Evolutionary conservation across 1,139 yeast species (phyloP).

Genomic region (Lodderomyces margitis): DNA sequence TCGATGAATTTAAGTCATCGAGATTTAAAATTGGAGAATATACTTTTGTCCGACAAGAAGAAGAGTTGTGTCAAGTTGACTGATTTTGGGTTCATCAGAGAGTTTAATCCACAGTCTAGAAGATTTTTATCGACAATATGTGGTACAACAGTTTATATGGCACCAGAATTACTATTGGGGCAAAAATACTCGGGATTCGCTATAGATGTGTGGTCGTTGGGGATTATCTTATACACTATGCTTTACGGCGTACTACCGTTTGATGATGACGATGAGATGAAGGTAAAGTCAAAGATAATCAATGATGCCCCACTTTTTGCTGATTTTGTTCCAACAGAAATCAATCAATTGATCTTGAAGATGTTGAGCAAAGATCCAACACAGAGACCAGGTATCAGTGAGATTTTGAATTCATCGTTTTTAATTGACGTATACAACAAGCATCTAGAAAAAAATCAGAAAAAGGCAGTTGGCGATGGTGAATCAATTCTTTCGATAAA

Average conservation of each 20-base stretch:
- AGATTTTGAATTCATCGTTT: constrained; percentile 62
- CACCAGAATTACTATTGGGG: constrained; percentile 79
- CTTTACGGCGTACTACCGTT: constrained; percentile 89
- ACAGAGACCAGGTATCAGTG: constrained; percentile 57
- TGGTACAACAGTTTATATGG: constrained; percentile 96
- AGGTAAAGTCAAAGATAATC: constrained; percentile 60
- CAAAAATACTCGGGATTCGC: constrained; percentile 78
- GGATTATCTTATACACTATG: constrained; percentile 88
- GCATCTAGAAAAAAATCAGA: constrained; percentile 19
- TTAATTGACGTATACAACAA: constrained; percentile 43
- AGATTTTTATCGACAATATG: constrained; percentile 77
- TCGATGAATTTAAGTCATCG: constrained; percentile 81
- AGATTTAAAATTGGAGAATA: constrained; percentile 85
- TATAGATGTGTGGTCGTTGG: constrained; percentile 89
- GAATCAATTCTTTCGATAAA: constrained; percentile 41
- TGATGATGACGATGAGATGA: constrained; percentile 74
- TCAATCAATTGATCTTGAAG: constrained; percentile 47
- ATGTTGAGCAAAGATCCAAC: constrained; percentile 68
- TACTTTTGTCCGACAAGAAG: constrained; percentile 66
- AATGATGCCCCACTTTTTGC: constrained; percentile 59
- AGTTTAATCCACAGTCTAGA: constrained; percentile 52
- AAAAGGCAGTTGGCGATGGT: constrained; percentile 22
- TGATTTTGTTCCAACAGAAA: constrained; percentile 46
- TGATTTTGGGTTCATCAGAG: constrained; percentile 94
- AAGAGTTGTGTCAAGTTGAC: constrained; percentile 64